Percentiles rank a stretch among this genome's conserved stretches.
phyloP scores from a whole-genome alignment of 345 rosid species.

The Eutrema heterophyllum region DNA sequence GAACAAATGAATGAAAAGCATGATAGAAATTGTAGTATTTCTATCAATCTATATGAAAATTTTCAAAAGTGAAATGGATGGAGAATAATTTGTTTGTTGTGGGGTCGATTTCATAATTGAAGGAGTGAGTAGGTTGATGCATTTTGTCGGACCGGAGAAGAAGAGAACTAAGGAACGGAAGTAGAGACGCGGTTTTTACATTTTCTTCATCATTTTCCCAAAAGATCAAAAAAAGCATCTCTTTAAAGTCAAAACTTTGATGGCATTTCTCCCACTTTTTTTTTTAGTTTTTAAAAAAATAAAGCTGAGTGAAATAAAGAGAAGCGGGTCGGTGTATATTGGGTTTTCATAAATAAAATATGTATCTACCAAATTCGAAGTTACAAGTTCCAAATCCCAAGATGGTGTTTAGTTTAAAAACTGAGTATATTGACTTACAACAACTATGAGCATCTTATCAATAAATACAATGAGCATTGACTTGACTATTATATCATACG shows the following conservation, averaged over 20 bases:
- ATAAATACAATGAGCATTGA: neutral
- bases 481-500: slow-evolving; percentile 10
- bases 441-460: neutral
- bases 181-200: slow-evolving; percentile 5
- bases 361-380: neutral
- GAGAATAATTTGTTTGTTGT: neutral
- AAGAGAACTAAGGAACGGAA: slow-evolving; percentile 11
- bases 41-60: too few species aligned
- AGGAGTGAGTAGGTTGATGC: neutral
- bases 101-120: neutral
- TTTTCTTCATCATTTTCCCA: slow-evolving; percentile 8
- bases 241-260: neutral
- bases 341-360: neutral
- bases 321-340: neutral
- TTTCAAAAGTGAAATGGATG: too few species aligned
- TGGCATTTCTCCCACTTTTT: neutral
- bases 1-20: too few species aligned
- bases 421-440: neutral
- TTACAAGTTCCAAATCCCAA: neutral
- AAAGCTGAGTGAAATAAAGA: neutral
- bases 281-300: neutral
- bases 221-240: slow-evolving; percentile 10
- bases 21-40: too few species aligned
- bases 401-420: neutral
- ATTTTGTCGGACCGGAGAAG: neutral